A percentile compares a stretch with the other conserved stretches of the same genome.
Conservation (phyloP, 169 alveolate species). For the Amoebophrya sp. region DNA sequence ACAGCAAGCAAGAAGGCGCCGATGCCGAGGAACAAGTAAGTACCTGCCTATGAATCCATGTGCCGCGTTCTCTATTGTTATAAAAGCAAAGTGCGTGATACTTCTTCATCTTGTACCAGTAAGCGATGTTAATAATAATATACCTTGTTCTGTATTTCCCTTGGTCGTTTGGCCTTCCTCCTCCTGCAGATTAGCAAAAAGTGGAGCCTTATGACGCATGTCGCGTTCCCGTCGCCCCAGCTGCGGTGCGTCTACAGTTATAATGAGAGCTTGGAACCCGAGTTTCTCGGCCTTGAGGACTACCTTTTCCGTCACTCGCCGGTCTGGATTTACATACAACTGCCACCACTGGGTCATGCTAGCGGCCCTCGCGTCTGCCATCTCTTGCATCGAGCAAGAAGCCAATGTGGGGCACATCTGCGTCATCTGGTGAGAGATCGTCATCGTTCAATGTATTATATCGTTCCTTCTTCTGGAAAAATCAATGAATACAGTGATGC, state of each 20-base stretch:
- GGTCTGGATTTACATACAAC: constrained; percentile 40
- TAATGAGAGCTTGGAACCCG: constrained; percentile 48
- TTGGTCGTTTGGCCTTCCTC: not conserved
- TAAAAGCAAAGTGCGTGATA: too few species aligned
- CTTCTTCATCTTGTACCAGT: too few species aligned
- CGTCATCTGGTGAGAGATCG: not conserved
- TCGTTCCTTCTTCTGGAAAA: not conserved
- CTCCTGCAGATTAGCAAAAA: not conserved
- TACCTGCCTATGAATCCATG: too few species aligned
- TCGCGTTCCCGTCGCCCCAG: constrained; percentile 50
- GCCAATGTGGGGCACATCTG: not conserved
- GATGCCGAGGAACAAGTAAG: too few species aligned
- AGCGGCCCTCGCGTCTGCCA: not conserved
- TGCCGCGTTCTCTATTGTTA: too few species aligned
- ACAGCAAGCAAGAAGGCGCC: too few species aligned
- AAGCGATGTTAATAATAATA: not conserved
- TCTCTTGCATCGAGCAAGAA: not conserved
- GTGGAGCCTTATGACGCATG: constrained; percentile 30
- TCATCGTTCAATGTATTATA: not conserved
- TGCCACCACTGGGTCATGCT: constrained; percentile 35
- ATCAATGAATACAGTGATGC: constrained; percentile 37
- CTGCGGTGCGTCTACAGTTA: constrained; percentile 54
- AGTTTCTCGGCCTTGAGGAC: constrained; percentile 45
- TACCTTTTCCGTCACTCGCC: constrained; percentile 36
- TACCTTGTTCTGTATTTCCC: not conserved